Percentiles rank a stretch among this genome's conserved stretches.
Evolutionary conservation across 2,329 filamentous ascomycete genomes (phyloP).

Genomic region (Penicillium sp.): DNA sequence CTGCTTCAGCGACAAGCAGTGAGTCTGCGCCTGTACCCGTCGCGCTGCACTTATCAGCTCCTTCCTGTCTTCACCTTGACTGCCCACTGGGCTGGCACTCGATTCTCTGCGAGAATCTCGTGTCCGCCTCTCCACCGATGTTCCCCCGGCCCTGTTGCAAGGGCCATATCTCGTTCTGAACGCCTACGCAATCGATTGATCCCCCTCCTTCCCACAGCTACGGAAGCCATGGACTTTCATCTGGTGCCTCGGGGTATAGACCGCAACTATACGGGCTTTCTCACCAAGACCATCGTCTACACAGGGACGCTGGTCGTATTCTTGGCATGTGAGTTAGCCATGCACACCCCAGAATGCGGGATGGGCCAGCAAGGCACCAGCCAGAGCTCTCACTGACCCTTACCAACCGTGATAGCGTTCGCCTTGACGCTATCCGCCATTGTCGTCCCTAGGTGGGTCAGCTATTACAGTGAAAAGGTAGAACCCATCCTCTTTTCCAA

Average conservation of each 20-base stretch:
- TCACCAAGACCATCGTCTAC: slow-evolving; percentile 52
- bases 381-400: slow-evolving; percentile 6
- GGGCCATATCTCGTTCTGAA: slow-evolving; percentile 11
- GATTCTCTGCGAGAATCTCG: neutral
- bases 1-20: no score
- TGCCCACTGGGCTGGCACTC: neutral
- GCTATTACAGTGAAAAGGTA: slow-evolving; percentile 47
- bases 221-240: slow-evolving; percentile 42
- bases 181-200: slow-evolving; percentile 11
- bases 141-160: slow-evolving; percentile 5
- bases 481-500: no score
- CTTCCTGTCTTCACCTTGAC: no score
- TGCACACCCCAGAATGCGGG: no score
- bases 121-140: slow-evolving; percentile 2
- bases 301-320: slow-evolving; percentile 45
- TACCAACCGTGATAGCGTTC: slow-evolving; percentile 33
- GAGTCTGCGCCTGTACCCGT: no score
- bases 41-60: no score
- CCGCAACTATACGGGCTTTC: slow-evolving; percentile 47
- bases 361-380: slow-evolving; percentile 1
- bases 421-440: slow-evolving; percentile 48
- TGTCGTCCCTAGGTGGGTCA: slow-evolving; percentile 49
- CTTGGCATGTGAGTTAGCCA: slow-evolving; percentile 39
- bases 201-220: neutral
- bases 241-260: slow-evolving; percentile 44